A percentile compares a stretch with the other conserved stretches of the same genome.
These are phyloP conservation scores for Tolypocladium nubicola DNA, from an alignment of 2,329 filamentous ascomycete species.

Conservation along the genomic window DNA sequence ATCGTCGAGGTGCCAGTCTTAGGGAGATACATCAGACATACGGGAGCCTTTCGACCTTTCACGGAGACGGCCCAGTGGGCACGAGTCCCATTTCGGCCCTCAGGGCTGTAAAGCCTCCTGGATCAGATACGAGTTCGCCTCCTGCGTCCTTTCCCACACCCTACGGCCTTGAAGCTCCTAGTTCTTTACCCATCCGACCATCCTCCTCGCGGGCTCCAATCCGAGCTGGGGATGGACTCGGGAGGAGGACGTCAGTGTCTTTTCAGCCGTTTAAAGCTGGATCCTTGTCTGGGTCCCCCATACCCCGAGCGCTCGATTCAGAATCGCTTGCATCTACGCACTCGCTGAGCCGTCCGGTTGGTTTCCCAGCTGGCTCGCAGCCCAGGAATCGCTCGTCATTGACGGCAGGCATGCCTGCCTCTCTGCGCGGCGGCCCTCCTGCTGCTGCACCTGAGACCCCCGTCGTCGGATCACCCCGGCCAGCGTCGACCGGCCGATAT, in stretches of 20 bases:
- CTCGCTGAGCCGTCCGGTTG: conserved; percentile 36
- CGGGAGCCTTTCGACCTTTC: conserved; percentile 81
- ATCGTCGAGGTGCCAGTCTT: conserved; percentile 36
- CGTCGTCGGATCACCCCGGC: conserved; percentile 66
- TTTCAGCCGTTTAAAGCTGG: conserved; percentile 96
- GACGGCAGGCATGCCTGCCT: conserved; percentile 65
- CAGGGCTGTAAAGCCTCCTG: conserved; percentile 52
- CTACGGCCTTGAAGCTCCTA: conserved; percentile 32
- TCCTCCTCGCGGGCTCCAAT: conserved; percentile 21
- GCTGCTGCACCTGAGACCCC: conserved; percentile 54
- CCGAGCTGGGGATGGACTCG: conserved; percentile 41
- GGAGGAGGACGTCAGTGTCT: conserved; percentile 70
- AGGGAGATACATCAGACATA: conserved; percentile 69
- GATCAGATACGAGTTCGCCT: conserved; percentile 53
- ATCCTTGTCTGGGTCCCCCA: conserved; percentile 80
- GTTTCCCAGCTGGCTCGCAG: conserved; percentile 30
- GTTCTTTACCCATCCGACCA: conserved; percentile 41
- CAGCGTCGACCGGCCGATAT: conserved; percentile 68
- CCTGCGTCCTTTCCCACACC: conserved; percentile 38
- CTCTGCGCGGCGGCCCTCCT: conserved; percentile 55
- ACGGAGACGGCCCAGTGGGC: conserved; percentile 65
- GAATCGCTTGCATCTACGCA: conserved; percentile 46
- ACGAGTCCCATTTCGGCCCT: conserved; percentile 82
- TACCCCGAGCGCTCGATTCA: conserved; percentile 35
- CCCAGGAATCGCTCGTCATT: conserved; percentile 61